Base-by-base conservation (phyloP, 2,329 filamentous ascomycete genomes). In the Incumbomyces delicatus region DNA sequence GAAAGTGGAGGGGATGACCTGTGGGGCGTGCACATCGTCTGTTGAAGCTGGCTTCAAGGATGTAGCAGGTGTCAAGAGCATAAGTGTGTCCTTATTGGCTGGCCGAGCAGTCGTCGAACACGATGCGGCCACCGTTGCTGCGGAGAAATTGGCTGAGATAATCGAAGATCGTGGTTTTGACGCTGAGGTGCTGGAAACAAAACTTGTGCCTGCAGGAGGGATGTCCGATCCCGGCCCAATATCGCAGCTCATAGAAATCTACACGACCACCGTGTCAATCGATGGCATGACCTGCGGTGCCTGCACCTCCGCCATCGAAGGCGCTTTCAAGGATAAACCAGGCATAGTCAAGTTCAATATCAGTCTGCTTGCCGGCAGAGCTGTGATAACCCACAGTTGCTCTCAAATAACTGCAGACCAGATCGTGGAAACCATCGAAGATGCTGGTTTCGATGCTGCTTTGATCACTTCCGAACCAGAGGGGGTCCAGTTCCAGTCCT, bases 221-320 rank as follows among this genome's bases (percentile, higher is more conserved):
- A 53, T 30, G 38, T 47, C 32, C 58, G n/a, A 57, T 57, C 46
- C 58, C 62, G 50, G 61, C 62, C 48, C 40, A 51, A 51, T 50
- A 53, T 53, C 57, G 53, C 41, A 59, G 61, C 66, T 68, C 42
- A 59, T 77, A 52, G 48, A 52, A 49, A 50, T 64, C 3, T 73
- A 82, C 47, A 86, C 80, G 1, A 95, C 89, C 0, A 96, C 89
- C 0, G 75, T 98, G 14, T 81, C 85, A 3, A 86, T 98, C 46
- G 87, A 92, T 56, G 92, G 92, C 42, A 98, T 98, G 92, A 98
- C 92, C 1, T 96, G 92, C 61, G 90, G 90, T 17, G 87, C 92
- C 35, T 98, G 92, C 66, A 96, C 92, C 0, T 90, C 90, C 1
- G 88, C 90, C 5, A 81, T 96, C 1, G 86, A 95, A 60, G 76